Conservation (phyloP, 495 filamentous ascomycete species). For the Cercophora newfieldiana region DNA sequence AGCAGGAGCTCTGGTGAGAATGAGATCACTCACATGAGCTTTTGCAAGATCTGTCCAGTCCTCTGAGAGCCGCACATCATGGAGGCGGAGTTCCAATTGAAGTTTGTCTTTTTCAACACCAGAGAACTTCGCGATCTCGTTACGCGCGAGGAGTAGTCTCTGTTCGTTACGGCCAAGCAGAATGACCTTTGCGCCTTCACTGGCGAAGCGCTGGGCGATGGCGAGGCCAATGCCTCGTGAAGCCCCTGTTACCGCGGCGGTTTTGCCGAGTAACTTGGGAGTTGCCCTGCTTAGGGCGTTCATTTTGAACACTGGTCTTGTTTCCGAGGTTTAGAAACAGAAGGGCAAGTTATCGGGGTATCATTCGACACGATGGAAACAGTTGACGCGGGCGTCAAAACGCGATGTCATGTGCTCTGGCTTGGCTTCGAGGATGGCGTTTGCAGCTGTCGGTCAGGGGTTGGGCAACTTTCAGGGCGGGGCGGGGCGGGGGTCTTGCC, state of each 20-base stretch:
- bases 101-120: background rate
- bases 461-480: background rate
- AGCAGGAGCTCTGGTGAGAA: background rate
- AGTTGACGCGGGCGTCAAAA: background rate
- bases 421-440: background rate
- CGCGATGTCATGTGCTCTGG: background rate
- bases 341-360: background rate
- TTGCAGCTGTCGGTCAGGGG: background rate
- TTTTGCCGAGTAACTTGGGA: slow-evolving; percentile 30
- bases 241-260: slow-evolving; percentile 42
- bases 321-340: background rate
- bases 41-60: background rate
- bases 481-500: background rate
- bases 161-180: slow-evolving; percentile 49
- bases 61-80: background rate
- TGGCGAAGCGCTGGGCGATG: slow-evolving; percentile 67
- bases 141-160: background rate
- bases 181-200: slow-evolving; percentile 58
- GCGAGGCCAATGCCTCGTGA: slow-evolving; percentile 44
- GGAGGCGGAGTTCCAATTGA: background rate
- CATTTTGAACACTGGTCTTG: background rate
- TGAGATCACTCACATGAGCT: background rate
- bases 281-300: too few relatives aligned
- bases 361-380: background rate
- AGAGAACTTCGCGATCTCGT: slow-evolving; percentile 22